Base-by-base conservation (phyloP, 2,329 filamentous ascomycete species). In the Juglanconis juglandina region DNA sequence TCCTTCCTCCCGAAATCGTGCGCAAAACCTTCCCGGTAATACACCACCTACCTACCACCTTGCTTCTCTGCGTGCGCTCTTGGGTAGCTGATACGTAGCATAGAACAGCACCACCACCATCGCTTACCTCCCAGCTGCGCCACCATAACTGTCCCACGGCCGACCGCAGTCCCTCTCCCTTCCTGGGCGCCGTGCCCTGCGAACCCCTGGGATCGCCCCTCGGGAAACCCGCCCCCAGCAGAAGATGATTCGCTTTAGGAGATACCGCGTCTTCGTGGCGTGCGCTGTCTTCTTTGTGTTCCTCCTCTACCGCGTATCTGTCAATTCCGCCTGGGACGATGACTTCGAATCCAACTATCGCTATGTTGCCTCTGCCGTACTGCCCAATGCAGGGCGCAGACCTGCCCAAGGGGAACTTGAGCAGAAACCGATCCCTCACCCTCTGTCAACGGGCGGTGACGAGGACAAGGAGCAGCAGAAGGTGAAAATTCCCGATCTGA, bases 221-320 rank as follows among this genome's bases (percentile, higher is more conserved):
- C 42, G 6, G 42, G n/a, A 17, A 17, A 17, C 5, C 42, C 42
- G 14, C 42, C 10, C 42, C 42, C 34, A 46, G 14, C 46, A 5
- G 52, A 60, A 48, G 47, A 86, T 88, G 81, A 72, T 83, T 60
- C 83, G 87, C 55, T 78, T 82, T 64, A 75, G 87, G 67, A 79
- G 86, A 69, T 87, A 87, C 68, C 82, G 87, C 61, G 76, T 86
- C 60, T 86, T 87, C 63, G 71, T 85, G 39, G 69, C 85, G 63
- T 81, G 81, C 66, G 80, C 85, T 58, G 72, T 82, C 63, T 70
- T 87, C 59, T 72, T 85, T 53, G 72, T 85, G 53, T 75, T 88
- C 62, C 76, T 84, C 56, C 72, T 85, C 55, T 82, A 82, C 68
- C 81, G 80, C 61, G 71, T 79, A 59, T 72, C 75, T 44, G 72